A percentile compares a stretch with the other conserved stretches of the same genome.
These are phyloP conservation scores for Lodderomyces elongisporus DNA, from an alignment of 1,139 yeast genomes.

Conservation along the genomic window DNA sequence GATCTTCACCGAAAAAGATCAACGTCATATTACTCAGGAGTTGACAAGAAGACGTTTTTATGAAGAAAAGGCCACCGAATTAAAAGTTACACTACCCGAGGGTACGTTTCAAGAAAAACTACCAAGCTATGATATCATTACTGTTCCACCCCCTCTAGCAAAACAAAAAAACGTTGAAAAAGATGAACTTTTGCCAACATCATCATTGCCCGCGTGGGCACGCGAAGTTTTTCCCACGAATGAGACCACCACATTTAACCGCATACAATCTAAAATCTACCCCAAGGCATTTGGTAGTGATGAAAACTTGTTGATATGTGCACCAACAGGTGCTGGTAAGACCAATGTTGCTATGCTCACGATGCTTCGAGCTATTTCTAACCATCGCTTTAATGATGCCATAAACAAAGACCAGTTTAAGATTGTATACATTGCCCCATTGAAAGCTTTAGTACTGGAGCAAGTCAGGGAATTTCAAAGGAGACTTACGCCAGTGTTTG, in stretches of 20 bases:
- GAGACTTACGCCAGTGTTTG: constrained; percentile 56
- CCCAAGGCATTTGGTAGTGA: constrained; percentile 72
- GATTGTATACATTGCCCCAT: constrained; percentile 87
- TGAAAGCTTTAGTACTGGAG: constrained; percentile 92
- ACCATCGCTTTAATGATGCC: constrained; percentile 46
- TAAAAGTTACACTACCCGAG: constrained; percentile 66
- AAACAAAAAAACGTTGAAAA: constrained; percentile 43
- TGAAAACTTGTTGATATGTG: constrained; percentile 76
- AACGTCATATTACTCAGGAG: constrained; percentile 9
- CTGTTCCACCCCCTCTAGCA: constrained; percentile 64
- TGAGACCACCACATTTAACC: constrained; percentile 65
- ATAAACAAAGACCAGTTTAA: constrained; percentile 58
- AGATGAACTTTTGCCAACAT: constrained; percentile 52
- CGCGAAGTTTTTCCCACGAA: constrained; percentile 65
- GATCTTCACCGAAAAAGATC: constrained; percentile 14
- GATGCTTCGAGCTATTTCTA: constrained; percentile 56
- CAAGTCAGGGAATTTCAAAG: constrained; percentile 84
- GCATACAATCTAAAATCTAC: constrained; percentile 78
- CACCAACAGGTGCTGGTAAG: constrained; percentile 99
- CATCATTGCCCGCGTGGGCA: constrained; percentile 78
- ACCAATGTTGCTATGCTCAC: constrained; percentile 92
- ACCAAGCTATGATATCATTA: constrained; percentile 77
- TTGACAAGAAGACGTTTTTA: constrained; percentile 11
- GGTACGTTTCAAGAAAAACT: constrained; percentile 78
- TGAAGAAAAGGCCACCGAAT: neutral